A percentile compares a stretch with the other conserved stretches of the same genome.
These are phyloP conservation scores for Pulveroboletus frians DNA, from an alignment of 768 basidiomycete genomes.

Conservation along the genomic window DNA sequence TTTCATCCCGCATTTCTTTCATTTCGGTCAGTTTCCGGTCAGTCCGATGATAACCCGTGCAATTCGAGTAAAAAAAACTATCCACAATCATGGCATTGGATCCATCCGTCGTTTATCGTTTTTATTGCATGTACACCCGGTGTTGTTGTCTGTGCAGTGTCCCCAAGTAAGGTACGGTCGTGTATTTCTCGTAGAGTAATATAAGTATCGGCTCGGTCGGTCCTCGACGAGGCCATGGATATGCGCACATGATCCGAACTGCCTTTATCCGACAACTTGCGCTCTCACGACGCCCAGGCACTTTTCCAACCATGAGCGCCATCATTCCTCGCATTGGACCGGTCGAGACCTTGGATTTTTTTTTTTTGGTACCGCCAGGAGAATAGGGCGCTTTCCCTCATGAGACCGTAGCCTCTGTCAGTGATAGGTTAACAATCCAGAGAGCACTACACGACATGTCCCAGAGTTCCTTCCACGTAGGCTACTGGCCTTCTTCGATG, in stretches of 20 bases:
- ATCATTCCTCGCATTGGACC: no score
- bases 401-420: no score
- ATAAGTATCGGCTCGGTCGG: neutral
- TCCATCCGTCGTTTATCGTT: conserved; percentile 7
- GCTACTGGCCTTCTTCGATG: no score
- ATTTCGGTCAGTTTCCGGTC: neutral
- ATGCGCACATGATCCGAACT: neutral
- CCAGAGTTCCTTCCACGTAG: no score
- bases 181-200: conserved; percentile 19
- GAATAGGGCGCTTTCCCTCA: no score
- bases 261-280: neutral
- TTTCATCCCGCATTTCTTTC: conserved; percentile 8
- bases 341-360: neutral
- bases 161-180: conserved; percentile 3
- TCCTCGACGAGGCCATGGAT: conserved; percentile 1
- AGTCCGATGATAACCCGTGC: neutral
- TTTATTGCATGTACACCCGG: conserved; percentile 14
- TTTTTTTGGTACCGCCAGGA: no score
- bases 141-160: conserved; percentile 10
- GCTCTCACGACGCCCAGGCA: no score
- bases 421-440: no score
- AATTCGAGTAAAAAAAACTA: conserved; percentile 11
- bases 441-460: no score
- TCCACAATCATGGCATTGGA: conserved; percentile 14
- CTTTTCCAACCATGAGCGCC: no score